phyloP scores from a whole-genome alignment of 176 grass and related monocot genomes.

The Cenchrus americanus region DNA sequence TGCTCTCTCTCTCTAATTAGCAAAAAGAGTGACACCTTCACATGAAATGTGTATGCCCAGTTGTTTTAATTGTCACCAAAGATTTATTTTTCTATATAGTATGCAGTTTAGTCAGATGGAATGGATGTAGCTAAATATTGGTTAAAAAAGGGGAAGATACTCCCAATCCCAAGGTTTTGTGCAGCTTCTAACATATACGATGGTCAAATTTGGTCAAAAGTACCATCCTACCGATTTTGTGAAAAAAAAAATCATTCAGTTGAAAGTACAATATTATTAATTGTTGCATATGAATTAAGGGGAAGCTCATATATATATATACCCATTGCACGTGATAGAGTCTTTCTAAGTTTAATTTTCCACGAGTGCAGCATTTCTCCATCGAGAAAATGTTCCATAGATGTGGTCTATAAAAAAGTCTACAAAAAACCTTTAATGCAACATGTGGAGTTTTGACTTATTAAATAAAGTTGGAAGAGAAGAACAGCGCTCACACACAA shows the following conservation, averaged over 20 bases:
- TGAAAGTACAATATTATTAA: not conserved
- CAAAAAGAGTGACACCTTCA: not conserved
- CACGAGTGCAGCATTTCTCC: not conserved
- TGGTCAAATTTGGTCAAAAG: not conserved
- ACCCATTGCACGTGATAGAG: not conserved
- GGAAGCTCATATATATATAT: not conserved
- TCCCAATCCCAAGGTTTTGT: not conserved
- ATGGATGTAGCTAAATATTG: not conserved
- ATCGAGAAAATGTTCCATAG: not conserved
- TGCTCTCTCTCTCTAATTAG: not conserved
- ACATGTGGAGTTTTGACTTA: not conserved
- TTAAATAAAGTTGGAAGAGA: not conserved
- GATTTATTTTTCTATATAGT: not conserved
- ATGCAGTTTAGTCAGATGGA: not conserved
- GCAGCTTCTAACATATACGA: not conserved
- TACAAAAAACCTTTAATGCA: not conserved
- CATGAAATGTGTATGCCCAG: not conserved
- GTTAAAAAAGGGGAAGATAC: not conserved
- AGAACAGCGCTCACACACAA: not conserved
- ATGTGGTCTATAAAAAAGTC: too few relatives aligned
- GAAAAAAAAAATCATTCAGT: not conserved
- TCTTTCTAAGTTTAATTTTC: not conserved
- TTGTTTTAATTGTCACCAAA: not conserved
- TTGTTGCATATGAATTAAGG: not conserved
- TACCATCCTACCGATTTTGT: not conserved